Conservation (phyloP, 768 basidiomycete species). For the Mycena venus region DNA sequence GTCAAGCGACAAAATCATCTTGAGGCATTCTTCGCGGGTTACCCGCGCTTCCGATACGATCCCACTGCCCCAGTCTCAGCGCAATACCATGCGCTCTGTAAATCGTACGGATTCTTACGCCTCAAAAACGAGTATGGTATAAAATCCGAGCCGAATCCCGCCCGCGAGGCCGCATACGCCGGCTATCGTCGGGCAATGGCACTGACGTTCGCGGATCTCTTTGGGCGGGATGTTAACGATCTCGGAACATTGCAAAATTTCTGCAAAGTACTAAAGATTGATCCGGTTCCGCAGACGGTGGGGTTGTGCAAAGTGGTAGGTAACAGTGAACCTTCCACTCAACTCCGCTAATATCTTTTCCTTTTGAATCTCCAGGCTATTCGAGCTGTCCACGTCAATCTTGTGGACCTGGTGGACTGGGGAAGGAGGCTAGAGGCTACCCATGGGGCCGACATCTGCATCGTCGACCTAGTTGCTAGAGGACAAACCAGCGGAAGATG, state of each 20-base stretch:
- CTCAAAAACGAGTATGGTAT: not conserved
- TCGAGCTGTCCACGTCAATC: not conserved
- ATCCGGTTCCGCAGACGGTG: conserved; percentile 35
- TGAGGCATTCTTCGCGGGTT: conserved; percentile 37
- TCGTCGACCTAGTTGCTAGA: too few species aligned
- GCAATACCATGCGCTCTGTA: conserved; percentile 45
- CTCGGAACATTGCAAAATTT: conserved; percentile 46
- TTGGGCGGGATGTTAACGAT: conserved; percentile 47
- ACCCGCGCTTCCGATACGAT: conserved; percentile 38
- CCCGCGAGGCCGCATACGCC: conserved; percentile 30
- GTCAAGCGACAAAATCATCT: not conserved
- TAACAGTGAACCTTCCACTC: not conserved
- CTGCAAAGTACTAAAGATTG: conserved; percentile 41
- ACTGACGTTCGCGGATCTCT: conserved; percentile 48
- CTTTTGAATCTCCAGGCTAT: not conserved
- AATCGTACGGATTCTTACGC: conserved; percentile 4
- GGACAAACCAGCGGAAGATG: not conserved
- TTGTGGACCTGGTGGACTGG: conserved; percentile 18
- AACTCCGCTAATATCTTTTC: not conserved
- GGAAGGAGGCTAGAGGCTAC: too few species aligned
- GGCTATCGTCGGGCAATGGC: conserved; percentile 46
- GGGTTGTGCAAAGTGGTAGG: not conserved
- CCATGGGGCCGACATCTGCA: too few species aligned
- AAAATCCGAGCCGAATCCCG: not conserved
- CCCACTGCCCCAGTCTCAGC: conserved; percentile 32